Evolutionary conservation across 441 rosid species (phyloP).

Genomic region (Pelargonium citronellum): DNA sequence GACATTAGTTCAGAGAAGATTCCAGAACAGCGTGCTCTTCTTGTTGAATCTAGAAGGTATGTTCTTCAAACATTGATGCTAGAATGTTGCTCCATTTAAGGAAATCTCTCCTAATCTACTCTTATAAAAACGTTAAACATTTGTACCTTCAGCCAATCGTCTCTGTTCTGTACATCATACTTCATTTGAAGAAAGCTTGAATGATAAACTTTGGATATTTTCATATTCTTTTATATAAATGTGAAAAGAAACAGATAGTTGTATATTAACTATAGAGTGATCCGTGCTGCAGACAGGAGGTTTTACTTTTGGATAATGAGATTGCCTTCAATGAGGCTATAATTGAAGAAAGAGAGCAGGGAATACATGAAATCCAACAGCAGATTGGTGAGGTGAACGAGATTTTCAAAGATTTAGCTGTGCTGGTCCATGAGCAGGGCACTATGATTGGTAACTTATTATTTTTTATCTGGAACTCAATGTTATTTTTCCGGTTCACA

Average conservation of each 20-base stretch:
- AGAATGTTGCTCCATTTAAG: background rate
- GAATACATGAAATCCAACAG: conserved; percentile 49
- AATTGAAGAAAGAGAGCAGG: conserved; percentile 67
- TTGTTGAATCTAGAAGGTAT: conserved; percentile 79
- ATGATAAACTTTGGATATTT: conserved; percentile 1
- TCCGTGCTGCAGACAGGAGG: conserved; percentile 43
- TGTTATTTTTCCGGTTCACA: conserved; percentile 3
- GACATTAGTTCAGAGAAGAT: conserved; percentile 41
- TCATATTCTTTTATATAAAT: background rate
- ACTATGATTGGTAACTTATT: conserved; percentile 51
- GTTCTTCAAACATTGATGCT: conserved; percentile 12
- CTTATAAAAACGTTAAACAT: background rate
- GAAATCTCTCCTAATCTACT: background rate
- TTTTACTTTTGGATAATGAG: conserved; percentile 55
- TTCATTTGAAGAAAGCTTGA: background rate
- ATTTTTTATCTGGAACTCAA: conserved; percentile 4
- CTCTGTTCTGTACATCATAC: background rate
- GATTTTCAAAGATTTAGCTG: conserved; percentile 67
- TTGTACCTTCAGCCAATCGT: background rate
- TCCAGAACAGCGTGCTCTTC: conserved; percentile 58
- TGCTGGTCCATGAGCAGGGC: conserved; percentile 66
- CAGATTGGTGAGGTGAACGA: conserved; percentile 66
- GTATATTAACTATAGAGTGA: background rate
- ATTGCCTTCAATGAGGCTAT: conserved; percentile 62
- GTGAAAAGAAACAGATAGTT: background rate